Conservation (phyloP, 2,329 filamentous ascomycete genomes). For the Thielaviopsis musarum region DNA sequence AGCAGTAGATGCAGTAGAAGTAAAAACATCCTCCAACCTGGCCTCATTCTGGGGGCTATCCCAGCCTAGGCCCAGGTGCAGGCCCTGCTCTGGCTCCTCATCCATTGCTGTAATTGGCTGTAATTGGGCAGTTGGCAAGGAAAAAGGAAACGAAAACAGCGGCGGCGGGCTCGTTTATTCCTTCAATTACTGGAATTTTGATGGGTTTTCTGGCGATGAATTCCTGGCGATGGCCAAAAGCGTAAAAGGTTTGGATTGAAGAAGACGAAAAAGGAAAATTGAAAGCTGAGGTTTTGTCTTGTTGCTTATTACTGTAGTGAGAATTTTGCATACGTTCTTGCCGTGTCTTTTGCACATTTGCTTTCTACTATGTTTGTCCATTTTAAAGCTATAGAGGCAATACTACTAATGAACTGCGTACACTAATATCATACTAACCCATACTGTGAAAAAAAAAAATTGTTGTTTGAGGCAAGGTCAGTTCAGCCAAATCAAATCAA, state of each 20-base stretch:
- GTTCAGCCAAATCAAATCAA: no score
- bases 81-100: background rate
- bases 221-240: background rate
- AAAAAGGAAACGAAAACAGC: background rate
- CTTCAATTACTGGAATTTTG: background rate
- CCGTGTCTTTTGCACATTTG: no score
- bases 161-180: background rate
- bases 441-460: no score
- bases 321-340: no score
- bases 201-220: background rate
- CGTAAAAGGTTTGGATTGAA: background rate
- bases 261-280: background rate
- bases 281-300: no score
- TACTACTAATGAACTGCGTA: no score
- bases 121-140: constrained; percentile 1
- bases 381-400: no score
- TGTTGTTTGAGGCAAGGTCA: no score
- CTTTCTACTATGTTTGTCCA: no score
- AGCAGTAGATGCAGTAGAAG: background rate
- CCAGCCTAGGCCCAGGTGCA: background rate
- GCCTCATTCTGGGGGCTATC: background rate
- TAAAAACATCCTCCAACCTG: background rate
- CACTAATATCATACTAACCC: no score
- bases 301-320: no score
- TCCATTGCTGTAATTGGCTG: constrained; percentile 10